phyloP scores from a whole-genome alignment of 2,329 filamentous ascomycete genomes.

The Periconia sp. region DNA sequence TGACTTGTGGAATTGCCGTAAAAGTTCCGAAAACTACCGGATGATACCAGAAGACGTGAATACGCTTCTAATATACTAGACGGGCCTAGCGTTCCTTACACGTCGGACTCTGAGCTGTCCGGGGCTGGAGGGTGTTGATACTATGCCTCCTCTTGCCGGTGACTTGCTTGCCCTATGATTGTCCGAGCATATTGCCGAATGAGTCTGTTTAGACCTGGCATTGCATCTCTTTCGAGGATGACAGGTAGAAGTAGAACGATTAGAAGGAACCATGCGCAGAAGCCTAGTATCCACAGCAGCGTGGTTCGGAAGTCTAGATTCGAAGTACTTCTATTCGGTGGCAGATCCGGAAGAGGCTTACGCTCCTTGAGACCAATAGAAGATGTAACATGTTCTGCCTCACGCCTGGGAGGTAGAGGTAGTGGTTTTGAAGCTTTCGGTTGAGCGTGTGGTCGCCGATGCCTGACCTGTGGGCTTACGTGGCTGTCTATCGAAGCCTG shows the following conservation, averaged over 20 bases:
- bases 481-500: too few relatives aligned
- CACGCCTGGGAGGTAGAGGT: conserved; percentile 17
- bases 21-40: background rate
- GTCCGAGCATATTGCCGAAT: conserved; percentile 13
- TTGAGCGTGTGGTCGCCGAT: background rate
- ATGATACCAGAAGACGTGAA: too few relatives aligned
- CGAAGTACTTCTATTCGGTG: background rate
- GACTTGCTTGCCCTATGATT: background rate
- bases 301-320: conserved; percentile 5
- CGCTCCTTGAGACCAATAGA: background rate
- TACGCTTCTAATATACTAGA: too few relatives aligned
- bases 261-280: conserved; percentile 28
- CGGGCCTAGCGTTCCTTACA: too few relatives aligned
- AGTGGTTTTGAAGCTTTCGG: conserved; percentile 16
- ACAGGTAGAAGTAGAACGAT: conserved; percentile 33
- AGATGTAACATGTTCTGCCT: background rate
- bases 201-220: conserved; percentile 31
- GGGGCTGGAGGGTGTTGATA: background rate
- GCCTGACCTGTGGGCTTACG: background rate
- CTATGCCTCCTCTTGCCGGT: background rate
- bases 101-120: too few relatives aligned
- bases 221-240: conserved; percentile 34
- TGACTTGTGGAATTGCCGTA: background rate
- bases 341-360: conserved; percentile 23
- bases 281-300: conserved; percentile 19